Evolutionary conservation across 768 basidiomycete genomes (phyloP).

Genomic region (Tricholoma flavovirens): DNA sequence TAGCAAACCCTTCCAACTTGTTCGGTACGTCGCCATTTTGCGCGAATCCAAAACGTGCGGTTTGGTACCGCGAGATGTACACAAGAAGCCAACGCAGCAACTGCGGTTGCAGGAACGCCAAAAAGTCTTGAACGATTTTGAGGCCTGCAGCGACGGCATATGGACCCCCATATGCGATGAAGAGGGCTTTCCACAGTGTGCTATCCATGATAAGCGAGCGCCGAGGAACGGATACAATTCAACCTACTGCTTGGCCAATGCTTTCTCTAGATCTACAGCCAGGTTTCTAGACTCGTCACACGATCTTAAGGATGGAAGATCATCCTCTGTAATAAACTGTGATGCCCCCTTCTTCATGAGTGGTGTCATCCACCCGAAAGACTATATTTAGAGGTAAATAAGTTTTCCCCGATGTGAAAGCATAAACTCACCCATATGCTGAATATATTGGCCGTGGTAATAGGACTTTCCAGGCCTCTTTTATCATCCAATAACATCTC

Average conservation of each 20-base stretch:
- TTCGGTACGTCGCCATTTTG: slow-evolving; percentile 24
- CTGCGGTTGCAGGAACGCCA: slow-evolving; percentile 85
- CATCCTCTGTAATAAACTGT: slow-evolving; percentile 74
- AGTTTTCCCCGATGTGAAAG: neutral
- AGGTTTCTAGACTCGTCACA: slow-evolving; percentile 68
- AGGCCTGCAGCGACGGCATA: slow-evolving; percentile 57
- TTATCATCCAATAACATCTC: slow-evolving; percentile 24
- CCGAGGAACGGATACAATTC: neutral
- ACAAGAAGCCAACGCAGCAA: slow-evolving; percentile 72
- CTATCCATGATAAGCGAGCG: slow-evolving; percentile 25
- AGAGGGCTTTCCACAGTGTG: slow-evolving; percentile 69
- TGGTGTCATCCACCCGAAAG: slow-evolving; percentile 83
- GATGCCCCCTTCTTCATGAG: slow-evolving; percentile 65
- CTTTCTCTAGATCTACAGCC: slow-evolving; percentile 50
- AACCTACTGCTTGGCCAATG: slow-evolving; percentile 62
- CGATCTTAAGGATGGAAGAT: slow-evolving; percentile 70
- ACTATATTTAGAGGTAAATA: slow-evolving; percentile 28
- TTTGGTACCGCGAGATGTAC: slow-evolving; percentile 79
- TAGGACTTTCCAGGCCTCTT: slow-evolving; percentile 54
- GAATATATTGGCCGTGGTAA: slow-evolving; percentile 73
- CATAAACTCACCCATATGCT: slow-evolving; percentile 52
- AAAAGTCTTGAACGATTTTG: slow-evolving; percentile 73
- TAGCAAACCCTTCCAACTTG: slow-evolving; percentile 62
- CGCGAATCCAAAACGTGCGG: slow-evolving; percentile 30
- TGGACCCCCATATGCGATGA: slow-evolving; percentile 72